These are phyloP conservation scores for Wolfiporia cocos DNA, from an alignment of 1,284 basidiomycete species.

Conservation along the genomic window DNA sequence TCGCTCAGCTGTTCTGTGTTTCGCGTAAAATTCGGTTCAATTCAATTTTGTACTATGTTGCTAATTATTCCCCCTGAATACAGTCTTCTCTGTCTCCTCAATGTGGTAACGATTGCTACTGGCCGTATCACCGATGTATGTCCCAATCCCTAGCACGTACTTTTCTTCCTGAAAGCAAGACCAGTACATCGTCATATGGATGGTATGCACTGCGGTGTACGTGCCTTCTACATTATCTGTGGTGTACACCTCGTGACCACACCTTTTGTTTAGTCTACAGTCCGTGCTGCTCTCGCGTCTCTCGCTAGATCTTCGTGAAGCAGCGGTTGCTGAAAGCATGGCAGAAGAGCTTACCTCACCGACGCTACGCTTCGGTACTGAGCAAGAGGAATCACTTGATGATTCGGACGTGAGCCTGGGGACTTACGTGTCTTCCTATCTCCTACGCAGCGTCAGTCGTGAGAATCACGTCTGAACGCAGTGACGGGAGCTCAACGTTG, in stretches of 20 bases:
- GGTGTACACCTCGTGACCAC: not conserved
- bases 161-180: not conserved
- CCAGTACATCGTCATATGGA: constrained; percentile 3
- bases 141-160: not conserved
- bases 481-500: no score
- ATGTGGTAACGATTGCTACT: constrained; percentile 1
- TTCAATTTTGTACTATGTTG: no score
- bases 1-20: no score
- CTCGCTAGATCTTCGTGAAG: not conserved
- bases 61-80: no score
- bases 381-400: no score
- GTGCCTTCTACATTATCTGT: not conserved
- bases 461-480: no score
- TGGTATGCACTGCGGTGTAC: not conserved
- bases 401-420: no score
- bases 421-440: no score
- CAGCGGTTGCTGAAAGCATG: not conserved
- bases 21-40: no score
- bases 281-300: constrained; percentile 1
- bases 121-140: constrained; percentile 1
- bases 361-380: no score
- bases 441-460: no score
- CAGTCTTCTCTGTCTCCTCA: constrained; percentile 1
- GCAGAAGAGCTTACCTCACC: no score
- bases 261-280: not conserved